Evolutionary conservation across 2,329 filamentous ascomycete genomes (phyloP), one percentile per base, ranked within the genome.

Genomic region (Cercospora sojina): DNA sequence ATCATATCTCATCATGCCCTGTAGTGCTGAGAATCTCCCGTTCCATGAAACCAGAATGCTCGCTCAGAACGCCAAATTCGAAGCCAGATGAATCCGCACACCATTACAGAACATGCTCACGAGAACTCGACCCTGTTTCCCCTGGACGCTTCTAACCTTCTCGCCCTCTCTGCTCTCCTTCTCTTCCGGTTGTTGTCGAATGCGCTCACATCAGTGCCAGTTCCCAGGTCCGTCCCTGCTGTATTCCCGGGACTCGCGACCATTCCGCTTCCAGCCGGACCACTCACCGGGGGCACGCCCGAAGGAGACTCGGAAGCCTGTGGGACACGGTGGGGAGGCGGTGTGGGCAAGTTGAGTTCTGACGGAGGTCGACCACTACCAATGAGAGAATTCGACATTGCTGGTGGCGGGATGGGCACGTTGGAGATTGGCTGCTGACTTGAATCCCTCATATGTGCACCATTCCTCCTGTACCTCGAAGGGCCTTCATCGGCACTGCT

Each of bases 131-230:
- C 83, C 60, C 79, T 78, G 31, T 79, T 78, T 16, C 73, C 71
- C 29, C 71, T 66, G 41, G 80, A 74, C 61, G 73, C 73, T 63
- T 74, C 70, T 58, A 72, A 55, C 65, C 73, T 72, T 59, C 81
- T 78, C 60, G 83, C 83, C 68, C 85, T 76, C 73, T 87, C 84
- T 16, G 84, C 85, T 62, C 85, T 79, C 73, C 85, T 78, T 66
- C 85, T 77, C 64, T 83, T 76, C 57, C 85, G 79, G 71, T 86
- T 86, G 66, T 81, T 84, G 1, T 83, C 85, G 71, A 85, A 86
- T 64, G 84, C 74, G 70, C 77, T 79, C 9, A 79, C 70, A 66
- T 79, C 78, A 41, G 78, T 79, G 10, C 76, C 77, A 12, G 76
- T 78, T 3, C 74, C 77, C 79, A 74, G 69, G 62, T 74, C 74